Evolutionary conservation across 306 rosid genomes (phyloP).

Genomic region (Pterocarpus santalinus): DNA sequence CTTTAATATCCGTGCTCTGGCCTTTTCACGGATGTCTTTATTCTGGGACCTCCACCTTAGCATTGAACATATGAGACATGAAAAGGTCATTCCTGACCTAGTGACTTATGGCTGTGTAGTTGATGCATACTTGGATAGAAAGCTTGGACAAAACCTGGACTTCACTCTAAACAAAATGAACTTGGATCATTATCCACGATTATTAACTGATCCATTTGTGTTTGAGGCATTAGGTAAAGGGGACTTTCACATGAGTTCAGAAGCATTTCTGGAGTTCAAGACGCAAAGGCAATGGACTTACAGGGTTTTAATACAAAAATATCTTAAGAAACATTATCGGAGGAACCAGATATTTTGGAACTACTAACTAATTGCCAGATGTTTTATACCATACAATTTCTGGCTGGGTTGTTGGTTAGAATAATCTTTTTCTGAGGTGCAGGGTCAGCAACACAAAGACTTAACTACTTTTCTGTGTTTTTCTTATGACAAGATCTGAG

Average conservation of each 20-base stretch:
- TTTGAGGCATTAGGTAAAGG: constrained; percentile 96
- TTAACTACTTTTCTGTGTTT: not conserved
- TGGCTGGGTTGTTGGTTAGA: not conserved
- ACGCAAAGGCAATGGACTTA: constrained; percentile 69
- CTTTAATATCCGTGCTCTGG: constrained; percentile 84
- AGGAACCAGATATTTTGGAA: constrained; percentile 88
- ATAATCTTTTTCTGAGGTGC: constrained; percentile 1
- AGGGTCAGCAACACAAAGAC: not conserved
- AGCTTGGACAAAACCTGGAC: constrained; percentile 79
- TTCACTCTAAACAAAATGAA: constrained; percentile 73
- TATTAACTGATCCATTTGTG: constrained; percentile 75
- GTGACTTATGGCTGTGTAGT: constrained; percentile 93
- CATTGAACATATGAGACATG: constrained; percentile 83
- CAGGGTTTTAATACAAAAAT: constrained; percentile 58
- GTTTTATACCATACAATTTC: constrained; percentile 23
- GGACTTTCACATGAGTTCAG: constrained; percentile 80
- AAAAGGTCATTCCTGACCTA: constrained; percentile 75
- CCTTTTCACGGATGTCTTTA: constrained; percentile 90
- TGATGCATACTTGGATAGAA: constrained; percentile 79
- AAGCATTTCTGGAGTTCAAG: constrained; percentile 77
- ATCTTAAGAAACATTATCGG: constrained; percentile 71
- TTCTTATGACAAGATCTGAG: not conserved
- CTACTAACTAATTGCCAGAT: constrained; percentile 55
- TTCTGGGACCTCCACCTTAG: constrained; percentile 97
- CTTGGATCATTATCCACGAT: constrained; percentile 59